Percentiles rank a stretch among this genome's conserved stretches.
These are phyloP conservation scores for Cryptococcus wingfieldii DNA, from an alignment of 1,284 basidiomycete species.

Conservation along the genomic window DNA sequence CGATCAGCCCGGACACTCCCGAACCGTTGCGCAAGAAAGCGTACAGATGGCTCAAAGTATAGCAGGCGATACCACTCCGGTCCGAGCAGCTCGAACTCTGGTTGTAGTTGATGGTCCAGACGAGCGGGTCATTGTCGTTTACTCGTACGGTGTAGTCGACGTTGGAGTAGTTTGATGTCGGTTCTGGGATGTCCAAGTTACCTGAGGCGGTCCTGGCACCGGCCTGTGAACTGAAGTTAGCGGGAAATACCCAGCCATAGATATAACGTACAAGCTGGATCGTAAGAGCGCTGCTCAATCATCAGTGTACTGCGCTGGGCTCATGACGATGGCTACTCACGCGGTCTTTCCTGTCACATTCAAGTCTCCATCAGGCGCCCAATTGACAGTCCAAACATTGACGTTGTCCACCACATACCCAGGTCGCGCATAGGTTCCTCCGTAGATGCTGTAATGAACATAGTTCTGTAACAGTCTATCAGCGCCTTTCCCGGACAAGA, in stretches of 20 bases:
- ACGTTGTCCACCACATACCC: constrained; percentile 14
- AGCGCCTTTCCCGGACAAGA: background rate
- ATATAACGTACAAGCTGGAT: constrained; percentile 1
- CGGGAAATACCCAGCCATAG: background rate
- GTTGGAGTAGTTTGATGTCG: constrained; percentile 6
- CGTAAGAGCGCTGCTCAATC: background rate
- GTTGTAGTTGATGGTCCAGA: constrained; percentile 19
- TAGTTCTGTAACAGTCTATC: constrained; percentile 1
- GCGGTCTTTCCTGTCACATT: constrained; percentile 2
- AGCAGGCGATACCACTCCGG: constrained; percentile 19
- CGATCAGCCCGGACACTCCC: no score
- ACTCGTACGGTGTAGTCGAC: constrained; percentile 12
- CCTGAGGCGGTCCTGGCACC: constrained; percentile 15
- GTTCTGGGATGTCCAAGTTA: constrained; percentile 19
- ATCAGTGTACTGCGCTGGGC: background rate
- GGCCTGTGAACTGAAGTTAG: background rate
- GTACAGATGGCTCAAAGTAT: constrained; percentile 13
- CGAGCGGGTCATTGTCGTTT: constrained; percentile 12
- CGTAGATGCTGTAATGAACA: constrained; percentile 8
- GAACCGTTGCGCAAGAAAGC: no score
- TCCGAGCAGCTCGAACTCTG: constrained; percentile 16
- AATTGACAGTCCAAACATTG: constrained; percentile 23
- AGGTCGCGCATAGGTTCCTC: background rate
- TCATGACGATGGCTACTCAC: background rate
- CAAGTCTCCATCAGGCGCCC: constrained; percentile 2